Base-by-base conservation (phyloP, 768 basidiomycete species). In the Suillus plorans region DNA sequence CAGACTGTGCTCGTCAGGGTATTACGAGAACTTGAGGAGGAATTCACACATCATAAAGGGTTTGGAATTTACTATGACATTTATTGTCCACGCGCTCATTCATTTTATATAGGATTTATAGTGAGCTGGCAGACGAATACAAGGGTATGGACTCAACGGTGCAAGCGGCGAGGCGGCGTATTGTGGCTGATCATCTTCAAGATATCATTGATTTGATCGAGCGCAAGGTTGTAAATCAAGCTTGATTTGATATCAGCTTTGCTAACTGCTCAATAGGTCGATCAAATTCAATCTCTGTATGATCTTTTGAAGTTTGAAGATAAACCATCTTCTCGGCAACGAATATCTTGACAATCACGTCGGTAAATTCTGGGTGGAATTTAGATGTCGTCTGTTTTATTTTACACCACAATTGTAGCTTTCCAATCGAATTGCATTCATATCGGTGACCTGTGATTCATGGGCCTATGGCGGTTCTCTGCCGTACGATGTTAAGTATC, bases 31-130 rank as follows among this genome's bases (percentile, higher is more conserved):
- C 81, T 99, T 9, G 97, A 99, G 73, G 95, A 95, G 66, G 97
- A 99, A 73, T 99, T 98, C 72, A 86, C 86, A 42, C 94, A 95
- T 77, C 97, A 96, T 76, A 97, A 94, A 78, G 88, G 90, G 97
- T 98, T 68, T 36, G 88, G 80, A 50, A 49, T 12, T 16, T 31
- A 25, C 7, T 25, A 13, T 53, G 22, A 45, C 6, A 13, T n/a
- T 1, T 36, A 44, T 49, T 18, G 37, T 20, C n/a, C 61, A 42
- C 49, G 13, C 4, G 3, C 68, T 74, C 34, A 76, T 42, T 20
- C 2, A 6, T 2, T 63, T 45, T 41, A 20, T n/a, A 57, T 68
- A 99, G 97, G 69, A 88, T 97, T 57, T 99, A 98, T 69, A 78
- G 89, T 61, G 92, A 95, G 71, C 82, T 99, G 28, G 90, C 96